A percentile compares a stretch with the other conserved stretches of the same genome.
Conservation (phyloP, 1,139 yeast genomes). For the Candida sp. region DNA sequence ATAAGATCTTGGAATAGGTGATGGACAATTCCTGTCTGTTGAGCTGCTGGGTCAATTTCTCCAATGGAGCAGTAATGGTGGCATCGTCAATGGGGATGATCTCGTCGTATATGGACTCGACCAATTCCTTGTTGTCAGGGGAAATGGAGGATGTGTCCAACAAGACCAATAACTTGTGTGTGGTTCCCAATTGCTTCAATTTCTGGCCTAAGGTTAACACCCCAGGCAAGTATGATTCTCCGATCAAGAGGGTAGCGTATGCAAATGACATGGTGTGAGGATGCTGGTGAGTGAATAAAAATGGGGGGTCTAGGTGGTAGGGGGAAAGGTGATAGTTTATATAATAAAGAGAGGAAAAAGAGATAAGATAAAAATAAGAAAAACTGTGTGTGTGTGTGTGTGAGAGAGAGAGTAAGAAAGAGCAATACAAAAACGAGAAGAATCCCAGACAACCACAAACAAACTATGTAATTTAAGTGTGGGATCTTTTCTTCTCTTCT, state of each 20-base stretch:
- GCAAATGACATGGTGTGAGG: slow-evolving; percentile 22
- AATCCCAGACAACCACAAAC: neutral
- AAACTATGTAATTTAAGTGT: neutral
- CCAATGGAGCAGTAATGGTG: slow-evolving; percentile 23
- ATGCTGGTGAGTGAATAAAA: neutral
- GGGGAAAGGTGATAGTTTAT: neutral
- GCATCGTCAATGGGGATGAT: slow-evolving; percentile 26
- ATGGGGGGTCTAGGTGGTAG: no score
- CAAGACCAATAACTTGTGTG: slow-evolving; percentile 25
- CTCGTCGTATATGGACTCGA: slow-evolving; percentile 26
- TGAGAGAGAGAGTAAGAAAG: neutral
- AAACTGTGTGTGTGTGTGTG: neutral
- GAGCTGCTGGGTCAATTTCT: slow-evolving; percentile 21
- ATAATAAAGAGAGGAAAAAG: neutral
- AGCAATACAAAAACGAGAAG: neutral
- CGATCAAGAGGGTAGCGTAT: slow-evolving; percentile 32
- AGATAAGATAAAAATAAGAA: neutral
- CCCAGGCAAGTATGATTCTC: slow-evolving; percentile 35
- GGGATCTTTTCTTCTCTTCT: neutral
- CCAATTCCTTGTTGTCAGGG: slow-evolving; percentile 19
- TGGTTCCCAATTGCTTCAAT: slow-evolving; percentile 23
- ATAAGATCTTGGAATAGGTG: slow-evolving; percentile 30
- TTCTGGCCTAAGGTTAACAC: slow-evolving; percentile 30
- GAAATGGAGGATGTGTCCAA: slow-evolving; percentile 22
- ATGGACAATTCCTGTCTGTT: slow-evolving; percentile 32